Evolutionary conservation across 768 basidiomycete genomes (phyloP).

Genomic region (Rhizopogon roseolus): DNA sequence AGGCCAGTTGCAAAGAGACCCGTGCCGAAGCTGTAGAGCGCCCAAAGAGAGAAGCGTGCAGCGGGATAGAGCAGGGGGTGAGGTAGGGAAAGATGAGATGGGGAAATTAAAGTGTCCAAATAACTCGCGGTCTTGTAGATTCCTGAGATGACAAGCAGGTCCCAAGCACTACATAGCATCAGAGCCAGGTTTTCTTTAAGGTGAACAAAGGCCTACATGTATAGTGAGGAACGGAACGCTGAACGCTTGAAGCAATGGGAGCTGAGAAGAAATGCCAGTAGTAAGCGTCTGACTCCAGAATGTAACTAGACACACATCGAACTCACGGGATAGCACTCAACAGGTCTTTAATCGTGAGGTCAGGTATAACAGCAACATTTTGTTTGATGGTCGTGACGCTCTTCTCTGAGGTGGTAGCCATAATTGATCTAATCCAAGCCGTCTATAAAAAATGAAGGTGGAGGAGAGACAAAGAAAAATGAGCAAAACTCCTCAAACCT

Average conservation of each 20-base stretch:
- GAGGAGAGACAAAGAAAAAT: neutral
- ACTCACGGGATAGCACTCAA: constrained; percentile 79
- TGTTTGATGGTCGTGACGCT: constrained; percentile 41
- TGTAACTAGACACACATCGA: constrained; percentile 2
- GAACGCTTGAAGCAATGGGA: constrained; percentile 90
- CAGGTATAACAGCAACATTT: constrained; percentile 65
- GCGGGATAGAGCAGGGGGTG: constrained; percentile 58
- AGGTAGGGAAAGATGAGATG: constrained; percentile 48
- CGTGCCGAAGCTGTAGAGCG: constrained; percentile 73
- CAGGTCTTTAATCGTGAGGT: constrained; percentile 84
- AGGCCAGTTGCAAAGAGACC: constrained; percentile 89
- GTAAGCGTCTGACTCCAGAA: neutral
- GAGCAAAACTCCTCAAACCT: neutral
- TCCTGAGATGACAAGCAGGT: constrained; percentile 61
- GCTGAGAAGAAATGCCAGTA: constrained; percentile 29
- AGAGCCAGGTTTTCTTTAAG: neutral
- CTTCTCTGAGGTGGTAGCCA: constrained; percentile 12
- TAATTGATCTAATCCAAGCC: constrained; percentile 13
- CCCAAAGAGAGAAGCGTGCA: constrained; percentile 67
- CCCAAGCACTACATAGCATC: constrained; percentile 54
- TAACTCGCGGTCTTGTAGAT: constrained; percentile 65
- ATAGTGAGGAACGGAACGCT: constrained; percentile 68
- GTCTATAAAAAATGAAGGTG: constrained; percentile 1
- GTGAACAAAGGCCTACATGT: constrained; percentile 51
- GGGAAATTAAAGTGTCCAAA: constrained; percentile 59